Evolutionary conservation across 2,329 filamentous ascomycete species (phyloP), one percentile per base, ranked within the genome.

Genomic region (Alternaria gaisen): DNA sequence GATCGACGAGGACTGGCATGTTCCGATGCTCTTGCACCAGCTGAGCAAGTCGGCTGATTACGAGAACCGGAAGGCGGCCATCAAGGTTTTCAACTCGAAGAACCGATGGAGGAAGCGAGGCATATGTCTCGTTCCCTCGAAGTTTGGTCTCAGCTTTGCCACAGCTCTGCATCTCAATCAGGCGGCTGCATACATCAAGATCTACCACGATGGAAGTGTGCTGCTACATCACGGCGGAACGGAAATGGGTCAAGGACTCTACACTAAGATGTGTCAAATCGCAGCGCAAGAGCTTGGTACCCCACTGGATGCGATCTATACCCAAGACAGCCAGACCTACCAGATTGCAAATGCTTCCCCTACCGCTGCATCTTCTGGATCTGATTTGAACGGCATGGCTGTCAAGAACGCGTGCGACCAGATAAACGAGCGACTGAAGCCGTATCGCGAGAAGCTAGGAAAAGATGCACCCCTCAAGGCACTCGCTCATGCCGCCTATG

Each of bases 231-330:
- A 98, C 69, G 95, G 94, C 54, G 95, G 94, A 61, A 97, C 93
- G 0, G 94, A 98, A 79, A 98, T 98, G 94, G 94, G 94, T 2
- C 94, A 98, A 79, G 94, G 94, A 2, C 83, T 98, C 11, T 92
- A 97, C 79, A 98, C 94, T 3, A 98, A 98, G 82, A 97, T 98
- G 89, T 90, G 88, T 50, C 94, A 96, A 86, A 93, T 98, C 60
- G 93, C 94, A 1, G 94, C 94, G 0, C 92, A 98, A 78, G 92
- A 94, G 4, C 86, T 98, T 1, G 82, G 87, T n/a, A 91, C 97
- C 0, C 92, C 94, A 0, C 83, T 94, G 55, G 88, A 92, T 28
- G 86, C 87, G 60, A 91, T 98, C 52, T 93, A 91, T 81, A 97
- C 97, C 65, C 5, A 94, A 95, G 78, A 98, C 93, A 12, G 88